Conservation (phyloP, 768 basidiomycete species). For the Boletus rubescentipes region DNA sequence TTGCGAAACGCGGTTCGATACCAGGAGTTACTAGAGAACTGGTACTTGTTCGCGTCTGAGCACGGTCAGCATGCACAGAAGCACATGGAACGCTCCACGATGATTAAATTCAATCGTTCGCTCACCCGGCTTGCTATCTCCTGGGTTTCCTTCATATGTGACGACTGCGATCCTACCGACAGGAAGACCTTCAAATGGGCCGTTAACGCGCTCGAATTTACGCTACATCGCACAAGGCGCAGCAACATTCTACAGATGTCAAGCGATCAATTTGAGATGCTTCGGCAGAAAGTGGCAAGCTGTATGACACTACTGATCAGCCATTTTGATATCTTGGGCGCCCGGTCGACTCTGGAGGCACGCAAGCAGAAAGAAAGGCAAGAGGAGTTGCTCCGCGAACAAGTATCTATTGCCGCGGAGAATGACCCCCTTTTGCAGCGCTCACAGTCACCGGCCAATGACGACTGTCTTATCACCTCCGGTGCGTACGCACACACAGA, state of each 20-base stretch:
- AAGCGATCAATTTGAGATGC: conserved; percentile 83
- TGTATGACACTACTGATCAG: conserved; percentile 97
- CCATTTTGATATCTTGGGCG: conserved; percentile 98
- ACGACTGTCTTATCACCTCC: conserved; percentile 27
- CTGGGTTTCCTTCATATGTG: conserved; percentile 98
- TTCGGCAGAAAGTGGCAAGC: conserved; percentile 88
- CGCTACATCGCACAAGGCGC: conserved; percentile 81
- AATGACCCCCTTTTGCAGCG: conserved; percentile 50
- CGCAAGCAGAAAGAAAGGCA: conserved; percentile 87
- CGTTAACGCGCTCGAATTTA: conserved; percentile 92
- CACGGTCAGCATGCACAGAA: conserved; percentile 89
- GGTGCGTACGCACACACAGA: conserved; percentile 49
- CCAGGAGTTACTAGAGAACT: conserved; percentile 88
- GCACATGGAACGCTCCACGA: conserved; percentile 74
- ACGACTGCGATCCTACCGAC: conserved; percentile 95
- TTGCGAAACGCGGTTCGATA: conserved; percentile 58
- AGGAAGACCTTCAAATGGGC: conserved; percentile 98
- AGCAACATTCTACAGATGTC: conserved; percentile 89
- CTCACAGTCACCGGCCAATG: conserved; percentile 38
- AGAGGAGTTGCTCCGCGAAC: conserved; percentile 58
- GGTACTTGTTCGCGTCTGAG: conserved; percentile 96
- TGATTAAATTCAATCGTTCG: conserved; percentile 76
- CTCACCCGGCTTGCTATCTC: conserved; percentile 91
- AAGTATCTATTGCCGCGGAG: conserved; percentile 47
- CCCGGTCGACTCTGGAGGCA: conserved; percentile 83